Evolutionary conservation across 441 rosid genomes (phyloP).

Genomic region (Euphorbia corollata): DNA sequence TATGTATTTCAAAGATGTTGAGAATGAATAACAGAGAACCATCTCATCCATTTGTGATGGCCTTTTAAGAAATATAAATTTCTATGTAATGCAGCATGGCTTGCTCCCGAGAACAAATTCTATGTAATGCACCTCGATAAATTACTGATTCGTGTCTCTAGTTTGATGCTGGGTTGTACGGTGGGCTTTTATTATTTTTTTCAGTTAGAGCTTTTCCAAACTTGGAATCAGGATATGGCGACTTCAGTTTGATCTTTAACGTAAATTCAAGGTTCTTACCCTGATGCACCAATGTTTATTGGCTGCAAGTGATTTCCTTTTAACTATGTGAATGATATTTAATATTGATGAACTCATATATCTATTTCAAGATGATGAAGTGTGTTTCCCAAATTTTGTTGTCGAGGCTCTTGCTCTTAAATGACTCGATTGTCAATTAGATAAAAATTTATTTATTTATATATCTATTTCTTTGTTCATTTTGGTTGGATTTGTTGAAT

Average conservation of each 20-base stretch:
- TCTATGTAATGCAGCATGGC: not conserved
- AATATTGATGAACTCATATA: not conserved
- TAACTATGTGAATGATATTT: not conserved
- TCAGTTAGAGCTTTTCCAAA: not conserved
- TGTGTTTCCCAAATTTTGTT: not conserved
- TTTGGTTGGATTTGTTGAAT: not conserved
- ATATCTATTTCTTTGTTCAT: not conserved
- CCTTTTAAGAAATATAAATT: not conserved
- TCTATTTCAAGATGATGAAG: not conserved
- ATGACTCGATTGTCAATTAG: not conserved
- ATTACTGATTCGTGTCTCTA: too few relatives aligned
- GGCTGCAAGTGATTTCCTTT: not conserved
- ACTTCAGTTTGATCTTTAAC: too few relatives aligned
- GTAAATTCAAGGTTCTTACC: too few relatives aligned
- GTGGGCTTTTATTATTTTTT: not conserved
- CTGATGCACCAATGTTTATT: not conserved
- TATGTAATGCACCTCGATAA: too few relatives aligned
- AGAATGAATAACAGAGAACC: not conserved
- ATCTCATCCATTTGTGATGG: not conserved
- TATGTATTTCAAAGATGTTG: not conserved
- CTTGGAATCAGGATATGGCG: not conserved
- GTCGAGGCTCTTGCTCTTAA: constrained; percentile 3
- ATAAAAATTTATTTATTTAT: not conserved
- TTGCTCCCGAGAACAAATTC: not conserved
- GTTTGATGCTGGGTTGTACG: not conserved